These are phyloP conservation scores for Yamadazyma taylorii DNA, from an alignment of 1,139 yeast genomes.

Conservation along the genomic window DNA sequence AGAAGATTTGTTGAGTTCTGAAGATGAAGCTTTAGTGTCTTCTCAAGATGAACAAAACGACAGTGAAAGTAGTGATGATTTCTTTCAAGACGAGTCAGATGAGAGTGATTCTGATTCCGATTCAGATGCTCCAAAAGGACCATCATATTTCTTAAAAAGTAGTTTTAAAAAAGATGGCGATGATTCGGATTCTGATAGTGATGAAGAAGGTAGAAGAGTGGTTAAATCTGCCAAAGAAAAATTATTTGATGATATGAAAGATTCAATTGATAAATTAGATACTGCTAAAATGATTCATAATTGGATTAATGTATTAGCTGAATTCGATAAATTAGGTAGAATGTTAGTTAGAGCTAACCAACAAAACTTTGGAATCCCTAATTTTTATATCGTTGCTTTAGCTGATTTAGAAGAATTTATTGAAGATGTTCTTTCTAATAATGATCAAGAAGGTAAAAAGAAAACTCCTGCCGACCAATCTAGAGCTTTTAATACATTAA, in stretches of 20 bases:
- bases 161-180: slow-evolving; percentile 49
- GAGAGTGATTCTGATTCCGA: slow-evolving; percentile 42
- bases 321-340: slow-evolving; percentile 77
- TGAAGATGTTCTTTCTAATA: slow-evolving; percentile 51
- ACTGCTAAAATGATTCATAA: slow-evolving; percentile 69
- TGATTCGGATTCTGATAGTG: slow-evolving; percentile 54
- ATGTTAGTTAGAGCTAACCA: slow-evolving; percentile 67
- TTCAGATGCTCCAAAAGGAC: slow-evolving; percentile 49
- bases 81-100: slow-evolving; percentile 37
- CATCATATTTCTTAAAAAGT: slow-evolving; percentile 58
- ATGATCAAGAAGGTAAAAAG: slow-evolving; percentile 60
- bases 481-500: slow-evolving; percentile 83
- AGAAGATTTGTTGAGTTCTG: slow-evolving; percentile 69
- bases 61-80: slow-evolving; percentile 20
- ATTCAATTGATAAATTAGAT: slow-evolving; percentile 66
- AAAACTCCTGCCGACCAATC: slow-evolving; percentile 82
- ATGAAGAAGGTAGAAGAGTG: slow-evolving; percentile 74
- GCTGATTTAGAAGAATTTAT: slow-evolving; percentile 74
- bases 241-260: slow-evolving; percentile 81
- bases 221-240: slow-evolving; percentile 95
- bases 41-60: slow-evolving; percentile 49
- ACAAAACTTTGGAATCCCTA: slow-evolving; percentile 73
- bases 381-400: slow-evolving; percentile 65
- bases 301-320: slow-evolving; percentile 76
- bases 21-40: slow-evolving; percentile 63